Conservation (phyloP, 495 filamentous ascomycete species). For the Rostrohypoxylon terebratum region DNA sequence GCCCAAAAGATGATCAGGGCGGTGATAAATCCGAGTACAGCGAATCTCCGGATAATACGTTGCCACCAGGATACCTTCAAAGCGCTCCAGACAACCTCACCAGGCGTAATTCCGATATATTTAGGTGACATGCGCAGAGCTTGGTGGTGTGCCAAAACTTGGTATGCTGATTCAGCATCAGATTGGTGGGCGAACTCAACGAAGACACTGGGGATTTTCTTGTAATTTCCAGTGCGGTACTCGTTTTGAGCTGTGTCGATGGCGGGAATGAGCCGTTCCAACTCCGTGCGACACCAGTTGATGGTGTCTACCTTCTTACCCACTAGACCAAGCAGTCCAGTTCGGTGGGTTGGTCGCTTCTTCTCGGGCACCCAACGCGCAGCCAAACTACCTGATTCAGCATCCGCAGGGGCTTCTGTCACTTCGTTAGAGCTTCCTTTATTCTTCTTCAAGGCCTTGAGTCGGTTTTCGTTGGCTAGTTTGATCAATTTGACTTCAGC, state of each 20-base stretch:
- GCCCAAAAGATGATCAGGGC: slow-evolving; percentile 95
- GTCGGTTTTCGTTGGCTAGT: slow-evolving; percentile 79
- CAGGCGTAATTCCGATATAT: slow-evolving; percentile 85
- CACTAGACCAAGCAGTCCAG: slow-evolving; percentile 77
- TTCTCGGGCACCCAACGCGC: slow-evolving; percentile 82
- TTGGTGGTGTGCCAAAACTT: slow-evolving; percentile 88
- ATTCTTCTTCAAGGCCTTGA: slow-evolving; percentile 85
- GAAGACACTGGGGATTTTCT: slow-evolving; percentile 79
- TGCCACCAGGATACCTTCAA: slow-evolving; percentile 92
- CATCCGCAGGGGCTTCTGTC: slow-evolving; percentile 60
- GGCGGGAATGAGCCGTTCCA: slow-evolving; percentile 82
- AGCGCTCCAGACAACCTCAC: slow-evolving; percentile 90
- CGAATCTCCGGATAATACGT: slow-evolving; percentile 75
- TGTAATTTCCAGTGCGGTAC: slow-evolving; percentile 77
- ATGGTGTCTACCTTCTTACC: slow-evolving; percentile 97
- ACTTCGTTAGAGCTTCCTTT: slow-evolving; percentile 68
- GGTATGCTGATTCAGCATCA: slow-evolving; percentile 87
- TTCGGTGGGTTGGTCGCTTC: slow-evolving; percentile 86
- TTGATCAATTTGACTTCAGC: slow-evolving; percentile 91
- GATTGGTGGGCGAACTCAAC: slow-evolving; percentile 85
- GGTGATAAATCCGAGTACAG: slow-evolving; percentile 75
- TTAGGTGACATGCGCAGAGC: slow-evolving; percentile 93
- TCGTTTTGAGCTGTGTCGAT: slow-evolving; percentile 80
- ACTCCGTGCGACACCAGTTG: slow-evolving; percentile 87
- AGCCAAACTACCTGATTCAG: slow-evolving; percentile 80